Conservation (phyloP, 106 monocot genomes). For the Platanthera guangdongensis region DNA sequence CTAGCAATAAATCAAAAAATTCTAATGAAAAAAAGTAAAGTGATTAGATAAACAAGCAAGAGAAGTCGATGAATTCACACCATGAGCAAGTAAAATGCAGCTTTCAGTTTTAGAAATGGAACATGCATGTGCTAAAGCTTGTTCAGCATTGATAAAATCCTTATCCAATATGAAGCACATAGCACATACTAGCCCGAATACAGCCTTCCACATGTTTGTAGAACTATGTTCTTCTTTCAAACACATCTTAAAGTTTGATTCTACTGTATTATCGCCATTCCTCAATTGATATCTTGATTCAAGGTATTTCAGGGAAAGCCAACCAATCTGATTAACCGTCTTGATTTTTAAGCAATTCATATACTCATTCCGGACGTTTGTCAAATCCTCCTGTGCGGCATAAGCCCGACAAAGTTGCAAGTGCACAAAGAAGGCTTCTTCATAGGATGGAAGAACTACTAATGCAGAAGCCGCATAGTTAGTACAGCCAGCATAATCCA, state of each 20-base stretch:
- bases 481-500: constrained; percentile 39
- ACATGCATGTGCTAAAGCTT: constrained; percentile 51
- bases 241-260: constrained; percentile 24
- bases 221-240: constrained; percentile 21
- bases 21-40: background rate
- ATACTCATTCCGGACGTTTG: constrained; percentile 43
- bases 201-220: constrained; percentile 38
- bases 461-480: constrained; percentile 38
- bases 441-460: constrained; percentile 16
- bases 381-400: constrained; percentile 34
- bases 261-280: constrained; percentile 17
- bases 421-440: constrained; percentile 56
- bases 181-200: constrained; percentile 45
- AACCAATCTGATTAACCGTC: constrained; percentile 57
- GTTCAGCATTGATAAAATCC: constrained; percentile 55
- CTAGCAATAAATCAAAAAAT: no score
- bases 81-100: constrained; percentile 82
- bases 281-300: constrained; percentile 58
- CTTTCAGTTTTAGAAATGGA: constrained; percentile 32
- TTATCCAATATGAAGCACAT: constrained; percentile 52
- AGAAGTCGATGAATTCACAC: constrained; percentile 20
- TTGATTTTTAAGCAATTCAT: constrained; percentile 55
- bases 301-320: constrained; percentile 67
- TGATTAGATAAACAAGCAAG: constrained; percentile 1
- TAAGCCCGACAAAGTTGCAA: constrained; percentile 84